Percentiles rank a stretch among this genome's conserved stretches.
Conservation (phyloP, 2,329 filamentous ascomycete species). For the Arachnomyces sp. region DNA sequence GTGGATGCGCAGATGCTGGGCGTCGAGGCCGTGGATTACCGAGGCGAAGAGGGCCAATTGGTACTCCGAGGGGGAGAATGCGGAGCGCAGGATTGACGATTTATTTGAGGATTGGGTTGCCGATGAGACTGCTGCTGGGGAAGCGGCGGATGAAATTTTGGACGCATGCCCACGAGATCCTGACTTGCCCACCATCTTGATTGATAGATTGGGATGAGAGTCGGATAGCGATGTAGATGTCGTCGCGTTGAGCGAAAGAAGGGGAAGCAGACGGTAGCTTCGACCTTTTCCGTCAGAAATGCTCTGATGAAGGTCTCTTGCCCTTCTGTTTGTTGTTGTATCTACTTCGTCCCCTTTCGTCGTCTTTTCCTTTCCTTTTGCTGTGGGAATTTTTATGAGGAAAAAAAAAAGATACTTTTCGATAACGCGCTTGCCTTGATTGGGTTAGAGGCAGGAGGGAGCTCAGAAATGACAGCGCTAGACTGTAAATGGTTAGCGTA, state of each 20-base stretch:
- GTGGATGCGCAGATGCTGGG: slow-evolving; percentile 45
- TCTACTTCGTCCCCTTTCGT: background rate
- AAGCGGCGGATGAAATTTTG: slow-evolving; percentile 37
- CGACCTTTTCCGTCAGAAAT: no score
- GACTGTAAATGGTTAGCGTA: no score
- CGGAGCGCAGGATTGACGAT: slow-evolving; percentile 41
- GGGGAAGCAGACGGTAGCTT: slow-evolving; percentile 2
- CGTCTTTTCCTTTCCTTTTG: slow-evolving; percentile 11
- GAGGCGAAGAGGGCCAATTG: slow-evolving; percentile 47
- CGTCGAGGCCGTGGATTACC: slow-evolving; percentile 45
- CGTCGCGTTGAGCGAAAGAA: background rate
- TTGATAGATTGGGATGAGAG: slow-evolving; percentile 2
- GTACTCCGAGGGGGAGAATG: slow-evolving; percentile 43
- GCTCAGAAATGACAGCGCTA: background rate
- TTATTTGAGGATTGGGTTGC: slow-evolving; percentile 32
- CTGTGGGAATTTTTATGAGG: slow-evolving; percentile 14
- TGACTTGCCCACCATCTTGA: slow-evolving; percentile 39
- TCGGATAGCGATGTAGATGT: slow-evolving; percentile 1
- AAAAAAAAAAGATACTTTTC: slow-evolving; percentile 12
- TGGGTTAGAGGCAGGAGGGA: slow-evolving; percentile 3
- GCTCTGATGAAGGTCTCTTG: no score
- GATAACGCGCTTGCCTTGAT: slow-evolving; percentile 20
- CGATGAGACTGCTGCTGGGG: slow-evolving; percentile 29
- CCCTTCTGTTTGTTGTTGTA: no score
- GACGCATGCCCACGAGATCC: slow-evolving; percentile 32